Conservation (phyloP, 140 eudicot genomes). For the Anethum foeniculum region DNA sequence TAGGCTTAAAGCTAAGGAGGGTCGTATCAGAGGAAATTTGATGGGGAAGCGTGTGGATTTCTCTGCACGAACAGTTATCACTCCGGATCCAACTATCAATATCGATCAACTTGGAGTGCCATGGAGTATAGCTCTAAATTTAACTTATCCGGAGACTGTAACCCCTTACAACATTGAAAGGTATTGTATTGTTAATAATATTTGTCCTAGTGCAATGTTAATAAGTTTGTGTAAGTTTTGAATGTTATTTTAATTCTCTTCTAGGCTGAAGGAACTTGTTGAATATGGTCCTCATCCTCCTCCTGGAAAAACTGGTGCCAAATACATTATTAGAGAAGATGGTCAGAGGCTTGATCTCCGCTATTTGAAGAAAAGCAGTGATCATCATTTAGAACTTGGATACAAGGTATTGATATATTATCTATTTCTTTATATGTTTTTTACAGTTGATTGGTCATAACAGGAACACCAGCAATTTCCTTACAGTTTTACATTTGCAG, state of each 20-base stretch:
- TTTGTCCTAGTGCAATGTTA: neutral
- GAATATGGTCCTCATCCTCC: conserved; percentile 99
- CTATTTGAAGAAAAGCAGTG: conserved; percentile 89
- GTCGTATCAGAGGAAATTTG: conserved; percentile 87
- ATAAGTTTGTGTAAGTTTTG: conserved; percentile 5
- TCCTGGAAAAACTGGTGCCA: conserved; percentile 99
- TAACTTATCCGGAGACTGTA: conserved; percentile 96
- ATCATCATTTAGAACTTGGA: conserved; percentile 91
- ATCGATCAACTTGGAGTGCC: conserved; percentile 96
- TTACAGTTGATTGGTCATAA: neutral
- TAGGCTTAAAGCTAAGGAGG: conserved; percentile 92
- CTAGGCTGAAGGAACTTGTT: conserved; percentile 92
- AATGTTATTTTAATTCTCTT: neutral
- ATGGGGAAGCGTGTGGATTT: conserved; percentile 99
- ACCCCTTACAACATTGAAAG: conserved; percentile 97
- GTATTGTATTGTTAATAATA: conserved; percentile 21
- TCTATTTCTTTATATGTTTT: neutral
- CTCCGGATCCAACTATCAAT: conserved; percentile 98
- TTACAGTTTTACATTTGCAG: neutral
- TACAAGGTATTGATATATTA: conserved; percentile 50
- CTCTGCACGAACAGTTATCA: conserved; percentile 96
- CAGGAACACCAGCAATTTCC: neutral
- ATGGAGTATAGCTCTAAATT: conserved; percentile 97
- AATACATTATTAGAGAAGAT: conserved; percentile 90
- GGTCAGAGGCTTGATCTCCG: conserved; percentile 99